A percentile compares a stretch with the other conserved stretches of the same genome.
Evolutionary conservation across 1,284 basidiomycete genomes (phyloP).

Genomic region (Volvariella surrecta): DNA sequence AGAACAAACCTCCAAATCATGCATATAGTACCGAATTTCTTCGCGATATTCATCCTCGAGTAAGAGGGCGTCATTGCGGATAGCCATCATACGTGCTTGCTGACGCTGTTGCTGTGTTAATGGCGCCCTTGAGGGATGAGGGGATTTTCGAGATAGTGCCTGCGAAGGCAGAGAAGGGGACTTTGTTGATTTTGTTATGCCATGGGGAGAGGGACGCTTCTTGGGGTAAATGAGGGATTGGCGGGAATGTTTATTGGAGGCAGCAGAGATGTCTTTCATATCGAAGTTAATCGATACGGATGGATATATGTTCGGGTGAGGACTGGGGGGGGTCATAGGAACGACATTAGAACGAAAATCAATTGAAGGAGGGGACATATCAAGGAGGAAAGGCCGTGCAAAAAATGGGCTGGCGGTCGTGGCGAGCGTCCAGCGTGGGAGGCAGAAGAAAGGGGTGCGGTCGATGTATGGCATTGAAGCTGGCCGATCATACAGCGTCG

Average conservation of each 20-base stretch:
- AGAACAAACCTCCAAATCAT: slow-evolving; percentile 88
- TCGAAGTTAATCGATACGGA: slow-evolving; percentile 31
- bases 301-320: slow-evolving; percentile 31
- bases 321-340: slow-evolving; percentile 25
- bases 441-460: too few relatives aligned
- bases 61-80: slow-evolving; percentile 60
- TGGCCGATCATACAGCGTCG: too few relatives aligned
- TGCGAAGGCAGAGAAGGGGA: slow-evolving; percentile 42
- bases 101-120: slow-evolving; percentile 57
- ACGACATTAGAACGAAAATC: slow-evolving; percentile 4
- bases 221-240: slow-evolving; percentile 60
- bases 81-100: slow-evolving; percentile 54
- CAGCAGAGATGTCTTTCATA: slow-evolving; percentile 69
- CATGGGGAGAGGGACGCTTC: slow-evolving; percentile 75
- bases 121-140: slow-evolving; percentile 53
- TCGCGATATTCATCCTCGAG: slow-evolving; percentile 93
- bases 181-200: slow-evolving; percentile 57
- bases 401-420: too few relatives aligned
- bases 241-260: slow-evolving; percentile 50
- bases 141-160: slow-evolving; percentile 45
- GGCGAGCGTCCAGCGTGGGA: not conserved
- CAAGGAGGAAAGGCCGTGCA: too few relatives aligned
- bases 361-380: slow-evolving; percentile 1
- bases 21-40: slow-evolving; percentile 92
- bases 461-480: too few relatives aligned